Evolutionary conservation across 2,329 filamentous ascomycete genomes (phyloP).

Genomic region (Fusarium brachygibbosum): DNA sequence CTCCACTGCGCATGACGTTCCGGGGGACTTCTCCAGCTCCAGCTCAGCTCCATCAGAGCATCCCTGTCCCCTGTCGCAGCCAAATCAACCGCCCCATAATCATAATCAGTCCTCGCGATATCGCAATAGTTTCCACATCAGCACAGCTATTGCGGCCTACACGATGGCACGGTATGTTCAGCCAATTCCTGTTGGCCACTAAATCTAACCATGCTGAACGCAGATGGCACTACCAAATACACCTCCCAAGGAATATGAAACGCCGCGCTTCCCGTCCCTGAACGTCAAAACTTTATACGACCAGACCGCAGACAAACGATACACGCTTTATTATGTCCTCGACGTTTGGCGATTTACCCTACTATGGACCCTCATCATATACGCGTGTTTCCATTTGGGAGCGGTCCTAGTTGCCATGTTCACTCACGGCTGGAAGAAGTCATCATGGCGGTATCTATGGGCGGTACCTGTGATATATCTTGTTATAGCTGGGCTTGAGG

Average conservation of each 20-base stretch:
- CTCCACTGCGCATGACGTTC: constrained; percentile 48
- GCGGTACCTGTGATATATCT: constrained; percentile 78
- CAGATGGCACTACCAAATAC: constrained; percentile 48
- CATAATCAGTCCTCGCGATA: constrained; percentile 27
- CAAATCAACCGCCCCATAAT: constrained; percentile 36
- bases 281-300: constrained; percentile 75
- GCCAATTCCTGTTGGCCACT: not conserved
- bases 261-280: constrained; percentile 83
- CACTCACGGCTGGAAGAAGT: constrained; percentile 74
- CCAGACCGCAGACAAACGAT: constrained; percentile 57
- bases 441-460: constrained; percentile 75
- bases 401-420: constrained; percentile 79
- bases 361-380: constrained; percentile 87
- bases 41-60: constrained; percentile 14
- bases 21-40: constrained; percentile 26
- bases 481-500: constrained; percentile 80
- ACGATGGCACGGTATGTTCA: constrained; percentile 45
- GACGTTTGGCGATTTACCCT: constrained; percentile 92
- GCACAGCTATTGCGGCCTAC: constrained; percentile 20
- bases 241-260: constrained; percentile 68
- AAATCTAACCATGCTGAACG: constrained; percentile 17
- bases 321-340: constrained; percentile 77
- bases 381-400: constrained; percentile 79
- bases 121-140: constrained; percentile 15
- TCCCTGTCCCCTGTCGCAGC: constrained; percentile 34